Percentiles rank a stretch among this genome's conserved stretches.
Evolutionary conservation across 202 grass and related monocot species (phyloP).

Genomic region (Brachypodium distachyon): DNA sequence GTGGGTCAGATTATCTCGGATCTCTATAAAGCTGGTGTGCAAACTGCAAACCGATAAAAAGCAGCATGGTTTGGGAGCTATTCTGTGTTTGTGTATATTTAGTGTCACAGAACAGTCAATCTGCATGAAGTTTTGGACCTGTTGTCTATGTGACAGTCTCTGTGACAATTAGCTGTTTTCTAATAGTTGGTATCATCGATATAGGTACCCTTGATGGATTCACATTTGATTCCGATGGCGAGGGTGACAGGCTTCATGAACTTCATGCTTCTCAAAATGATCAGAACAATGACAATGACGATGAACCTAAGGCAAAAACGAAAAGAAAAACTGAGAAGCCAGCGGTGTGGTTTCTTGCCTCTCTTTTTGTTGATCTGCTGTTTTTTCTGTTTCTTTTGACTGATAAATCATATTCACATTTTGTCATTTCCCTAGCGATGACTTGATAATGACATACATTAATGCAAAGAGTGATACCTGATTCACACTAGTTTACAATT

Average conservation of each 20-base stretch:
- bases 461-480: not conserved
- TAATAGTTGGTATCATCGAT: constrained; percentile 18
- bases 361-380: constrained; percentile 4
- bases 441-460: not conserved
- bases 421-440: not conserved
- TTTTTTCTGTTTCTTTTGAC: constrained; percentile 4
- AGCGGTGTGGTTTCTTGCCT: constrained; percentile 24
- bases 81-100: not conserved
- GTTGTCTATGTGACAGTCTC: not conserved
- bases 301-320: constrained; percentile 47
- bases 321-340: constrained; percentile 62
- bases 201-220: constrained; percentile 88
- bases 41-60: not conserved
- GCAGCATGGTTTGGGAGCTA: not conserved
- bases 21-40: not conserved
- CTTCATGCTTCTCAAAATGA: constrained; percentile 46
- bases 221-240: constrained; percentile 93
- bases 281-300: constrained; percentile 64
- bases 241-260: constrained; percentile 57
- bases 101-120: not conserved
- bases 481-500: not conserved
- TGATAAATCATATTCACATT: not conserved
- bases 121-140: not conserved
- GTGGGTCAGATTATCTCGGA: not conserved
- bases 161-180: not conserved